Conservation (phyloP, 768 basidiomycete genomes). For the Termitomyces sp. region DNA sequence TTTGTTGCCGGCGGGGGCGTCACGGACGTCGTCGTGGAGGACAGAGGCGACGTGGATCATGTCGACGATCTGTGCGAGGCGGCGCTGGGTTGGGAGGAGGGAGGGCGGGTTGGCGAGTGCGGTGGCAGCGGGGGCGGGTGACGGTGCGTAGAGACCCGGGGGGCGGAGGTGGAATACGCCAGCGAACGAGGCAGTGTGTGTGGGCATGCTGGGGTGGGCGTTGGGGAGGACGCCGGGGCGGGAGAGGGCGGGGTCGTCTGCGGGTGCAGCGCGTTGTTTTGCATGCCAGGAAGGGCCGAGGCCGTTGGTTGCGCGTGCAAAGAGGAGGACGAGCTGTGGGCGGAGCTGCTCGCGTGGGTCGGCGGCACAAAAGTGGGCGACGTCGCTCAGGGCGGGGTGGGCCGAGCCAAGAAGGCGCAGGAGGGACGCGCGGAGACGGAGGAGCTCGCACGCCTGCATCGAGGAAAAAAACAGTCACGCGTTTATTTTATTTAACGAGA, state of each 20-base stretch:
- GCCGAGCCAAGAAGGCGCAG: slow-evolving; percentile 80
- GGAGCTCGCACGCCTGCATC: slow-evolving; percentile 63
- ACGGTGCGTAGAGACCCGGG: slow-evolving; percentile 30
- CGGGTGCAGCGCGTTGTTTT: slow-evolving; percentile 55
- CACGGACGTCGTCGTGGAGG: slow-evolving; percentile 88
- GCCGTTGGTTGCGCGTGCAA: slow-evolving; percentile 91
- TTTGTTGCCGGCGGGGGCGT: slow-evolving; percentile 79
- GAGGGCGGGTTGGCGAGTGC: too few species aligned
- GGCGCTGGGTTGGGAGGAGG: slow-evolving; percentile 68
- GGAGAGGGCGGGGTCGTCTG: slow-evolving; percentile 52
- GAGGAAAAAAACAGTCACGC: slow-evolving; percentile 32
- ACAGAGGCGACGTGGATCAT: slow-evolving; percentile 96
- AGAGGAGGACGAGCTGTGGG: slow-evolving; percentile 83
- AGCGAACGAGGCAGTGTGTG: slow-evolving; percentile 66
- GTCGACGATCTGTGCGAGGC: slow-evolving; percentile 93
- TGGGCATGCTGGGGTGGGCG: slow-evolving; percentile 85
- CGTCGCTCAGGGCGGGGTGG: slow-evolving; percentile 80
- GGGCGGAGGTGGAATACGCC: slow-evolving; percentile 47
- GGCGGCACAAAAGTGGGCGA: slow-evolving; percentile 92
- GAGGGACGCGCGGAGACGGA: slow-evolving; percentile 64
- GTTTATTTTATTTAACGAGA: slow-evolving; percentile 12
- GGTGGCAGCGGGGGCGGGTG: slow-evolving; percentile 59
- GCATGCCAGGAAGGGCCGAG: slow-evolving; percentile 60
- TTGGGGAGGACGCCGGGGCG: slow-evolving; percentile 82
- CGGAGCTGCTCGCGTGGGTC: slow-evolving; percentile 75